These are phyloP conservation scores for Nepenthes gracilis DNA, from an alignment of 148 eudicot species.

Conservation along the genomic window DNA sequence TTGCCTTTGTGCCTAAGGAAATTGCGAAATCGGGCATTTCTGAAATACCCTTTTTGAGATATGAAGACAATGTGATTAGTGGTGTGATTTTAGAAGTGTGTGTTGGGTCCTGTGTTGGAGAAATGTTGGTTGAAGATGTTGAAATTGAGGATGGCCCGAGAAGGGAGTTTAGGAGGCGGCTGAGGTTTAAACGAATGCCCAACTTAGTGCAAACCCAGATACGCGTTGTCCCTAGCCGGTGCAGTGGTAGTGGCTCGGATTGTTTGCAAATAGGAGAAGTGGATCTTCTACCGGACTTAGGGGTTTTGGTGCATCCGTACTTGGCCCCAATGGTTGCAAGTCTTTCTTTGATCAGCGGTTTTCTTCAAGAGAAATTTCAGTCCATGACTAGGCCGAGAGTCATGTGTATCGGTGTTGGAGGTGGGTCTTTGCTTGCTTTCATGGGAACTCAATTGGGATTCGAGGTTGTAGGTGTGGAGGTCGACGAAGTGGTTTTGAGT, in stretches of 20 bases:
- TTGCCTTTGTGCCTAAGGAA: conserved; percentile 44
- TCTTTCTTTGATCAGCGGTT: conserved; percentile 30
- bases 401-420: conserved; percentile 86
- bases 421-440: conserved; percentile 72
- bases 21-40: conserved; percentile 13
- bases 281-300: conserved; percentile 30
- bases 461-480: conserved; percentile 68
- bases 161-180: conserved; percentile 56
- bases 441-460: conserved; percentile 40
- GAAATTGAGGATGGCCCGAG: conserved; percentile 29
- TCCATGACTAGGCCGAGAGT: conserved; percentile 39
- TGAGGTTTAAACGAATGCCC: conserved; percentile 95
- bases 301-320: conserved; percentile 59
- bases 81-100: conserved; percentile 36
- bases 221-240: conserved; percentile 20
- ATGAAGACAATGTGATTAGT: conserved; percentile 53
- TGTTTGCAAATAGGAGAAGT: conserved; percentile 10
- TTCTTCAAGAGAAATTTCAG: conserved; percentile 23
- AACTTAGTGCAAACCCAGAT: conserved; percentile 73
- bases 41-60: conserved; percentile 42
- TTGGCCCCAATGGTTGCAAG: conserved; percentile 83
- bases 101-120: conserved; percentile 53
- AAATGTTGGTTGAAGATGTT: conserved; percentile 72
- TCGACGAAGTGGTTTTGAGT: conserved; percentile 53
- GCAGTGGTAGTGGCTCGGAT: conserved; percentile 6